Conservation (phyloP, 495 filamentous ascomycete species). For the Cercophora samala region DNA sequence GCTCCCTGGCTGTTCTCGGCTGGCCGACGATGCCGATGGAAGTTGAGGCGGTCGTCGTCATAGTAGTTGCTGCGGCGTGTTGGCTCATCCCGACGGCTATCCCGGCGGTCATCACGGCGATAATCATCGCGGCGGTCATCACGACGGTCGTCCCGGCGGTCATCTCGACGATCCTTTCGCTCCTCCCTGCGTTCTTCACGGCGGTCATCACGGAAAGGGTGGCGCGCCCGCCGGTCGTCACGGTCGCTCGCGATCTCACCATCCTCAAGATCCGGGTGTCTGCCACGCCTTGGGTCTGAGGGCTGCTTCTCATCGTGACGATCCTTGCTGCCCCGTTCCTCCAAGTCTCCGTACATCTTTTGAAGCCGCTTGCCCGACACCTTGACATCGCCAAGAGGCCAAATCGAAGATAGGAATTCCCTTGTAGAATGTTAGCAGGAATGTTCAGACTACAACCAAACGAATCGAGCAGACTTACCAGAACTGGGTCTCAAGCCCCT, state of each 20-base stretch:
- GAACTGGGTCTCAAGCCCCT: constrained; percentile 44
- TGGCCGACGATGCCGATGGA: constrained; percentile 33
- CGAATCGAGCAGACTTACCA: constrained; percentile 35
- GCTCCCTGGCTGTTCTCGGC: constrained; percentile 23
- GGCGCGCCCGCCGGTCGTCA: constrained; percentile 35
- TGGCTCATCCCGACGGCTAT: constrained; percentile 34
- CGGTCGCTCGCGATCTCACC: constrained; percentile 38
- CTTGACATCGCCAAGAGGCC: constrained; percentile 39
- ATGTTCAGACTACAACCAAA: not conserved
- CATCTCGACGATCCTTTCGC: constrained; percentile 36
- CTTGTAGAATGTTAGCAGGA: constrained; percentile 26
- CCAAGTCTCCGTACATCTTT: constrained; percentile 46
- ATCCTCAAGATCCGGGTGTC: constrained; percentile 33
- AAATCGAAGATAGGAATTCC: constrained; percentile 41
- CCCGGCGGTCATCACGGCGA: constrained; percentile 12
- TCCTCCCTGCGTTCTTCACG: constrained; percentile 29
- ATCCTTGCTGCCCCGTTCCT: constrained; percentile 28
- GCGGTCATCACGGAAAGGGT: constrained; percentile 37
- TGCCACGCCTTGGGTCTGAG: constrained; percentile 7
- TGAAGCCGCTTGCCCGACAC: constrained; percentile 42
- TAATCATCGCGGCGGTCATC: constrained; percentile 36
- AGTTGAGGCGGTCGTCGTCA: constrained; percentile 35
- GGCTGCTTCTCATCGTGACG: constrained; percentile 15
- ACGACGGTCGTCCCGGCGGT: constrained; percentile 19
- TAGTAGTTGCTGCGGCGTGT: constrained; percentile 35